phyloP scores from a whole-genome alignment of 192 early-diverging fungal genomes.

The Coemansia sp. region DNA sequence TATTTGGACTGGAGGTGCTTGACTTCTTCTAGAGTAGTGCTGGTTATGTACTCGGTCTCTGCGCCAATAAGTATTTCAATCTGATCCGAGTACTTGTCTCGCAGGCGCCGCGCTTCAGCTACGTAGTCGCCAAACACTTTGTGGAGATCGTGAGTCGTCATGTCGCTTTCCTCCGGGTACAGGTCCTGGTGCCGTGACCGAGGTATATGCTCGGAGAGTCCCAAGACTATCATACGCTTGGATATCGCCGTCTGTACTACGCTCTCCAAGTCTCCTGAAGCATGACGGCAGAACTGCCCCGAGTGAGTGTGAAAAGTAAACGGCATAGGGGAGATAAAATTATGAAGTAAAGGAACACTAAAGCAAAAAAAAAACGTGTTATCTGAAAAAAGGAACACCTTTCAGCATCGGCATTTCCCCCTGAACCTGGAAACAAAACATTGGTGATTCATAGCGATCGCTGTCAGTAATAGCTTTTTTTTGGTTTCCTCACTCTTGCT shows the following conservation, averaged over 20 bases:
- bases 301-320: conserved; percentile 93
- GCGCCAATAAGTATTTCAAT: conserved; percentile 81
- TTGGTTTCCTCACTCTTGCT: background rate
- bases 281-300: conserved; percentile 95
- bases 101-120: conserved; percentile 72
- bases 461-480: background rate
- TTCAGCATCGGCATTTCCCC: too few species aligned
- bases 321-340: conserved; percentile 57
- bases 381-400: too few species aligned
- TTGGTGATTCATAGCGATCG: too few species aligned
- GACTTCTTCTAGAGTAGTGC: conserved; percentile 56
- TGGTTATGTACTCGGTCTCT: conserved; percentile 87
- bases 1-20: conserved; percentile 53
- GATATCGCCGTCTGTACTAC: conserved; percentile 77
- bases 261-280: conserved; percentile 79
- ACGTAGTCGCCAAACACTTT: conserved; percentile 70
- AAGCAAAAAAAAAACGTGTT: background rate
- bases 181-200: conserved; percentile 74
- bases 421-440: too few species aligned
- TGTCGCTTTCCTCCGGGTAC: conserved; percentile 89
- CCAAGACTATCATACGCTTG: conserved; percentile 73
- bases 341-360: background rate
- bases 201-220: conserved; percentile 94
- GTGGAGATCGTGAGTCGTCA: conserved; percentile 66
- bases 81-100: conserved; percentile 59